Percentiles rank a stretch among this genome's conserved stretches.
Evolutionary conservation across 208 protist species (phyloP).

Genomic region (Leptomonas seymouri): DNA sequence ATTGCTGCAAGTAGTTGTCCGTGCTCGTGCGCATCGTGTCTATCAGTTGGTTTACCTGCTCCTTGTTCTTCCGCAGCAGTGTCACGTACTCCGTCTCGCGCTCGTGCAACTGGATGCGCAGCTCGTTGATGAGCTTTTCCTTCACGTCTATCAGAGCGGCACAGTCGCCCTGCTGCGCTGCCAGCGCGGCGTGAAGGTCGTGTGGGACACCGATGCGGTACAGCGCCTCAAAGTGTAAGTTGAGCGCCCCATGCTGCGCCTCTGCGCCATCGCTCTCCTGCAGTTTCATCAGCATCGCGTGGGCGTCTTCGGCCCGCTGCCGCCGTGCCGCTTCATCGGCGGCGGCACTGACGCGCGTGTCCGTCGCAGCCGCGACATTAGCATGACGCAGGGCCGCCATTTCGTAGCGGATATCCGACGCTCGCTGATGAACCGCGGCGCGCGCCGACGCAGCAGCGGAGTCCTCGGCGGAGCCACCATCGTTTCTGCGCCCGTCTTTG

Average conservation of each 20-base stretch:
- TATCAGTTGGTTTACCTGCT: constrained; percentile 85
- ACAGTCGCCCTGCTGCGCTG: constrained; percentile 80
- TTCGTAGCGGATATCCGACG: constrained; percentile 42
- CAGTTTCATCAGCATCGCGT: constrained; percentile 38
- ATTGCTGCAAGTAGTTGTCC: constrained; percentile 72
- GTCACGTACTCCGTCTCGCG: constrained; percentile 94
- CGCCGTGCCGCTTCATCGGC: constrained; percentile 77
- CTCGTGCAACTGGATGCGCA: constrained; percentile 80
- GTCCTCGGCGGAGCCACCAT: constrained; percentile 8
- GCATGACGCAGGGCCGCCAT: constrained; percentile 51
- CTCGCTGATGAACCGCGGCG: constrained; percentile 45
- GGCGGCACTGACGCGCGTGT: constrained; percentile 60
- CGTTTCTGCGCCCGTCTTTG: constrained; percentile 6
- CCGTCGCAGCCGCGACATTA: constrained; percentile 57
- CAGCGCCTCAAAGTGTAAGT: constrained; percentile 89
- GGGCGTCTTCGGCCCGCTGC: constrained; percentile 42
- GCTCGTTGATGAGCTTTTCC: constrained; percentile 83
- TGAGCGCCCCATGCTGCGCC: constrained; percentile 64
- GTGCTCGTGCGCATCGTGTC: constrained; percentile 87
- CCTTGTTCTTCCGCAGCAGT: constrained; percentile 74
- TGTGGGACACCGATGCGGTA: constrained; percentile 85
- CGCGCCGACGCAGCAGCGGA: background rate
- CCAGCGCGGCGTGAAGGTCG: constrained; percentile 82
- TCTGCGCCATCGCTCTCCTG: constrained; percentile 68
- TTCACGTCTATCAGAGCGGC: constrained; percentile 80